Base-by-base conservation (phyloP, 495 filamentous ascomycete species). In the Penicillium verhagenii region DNA sequence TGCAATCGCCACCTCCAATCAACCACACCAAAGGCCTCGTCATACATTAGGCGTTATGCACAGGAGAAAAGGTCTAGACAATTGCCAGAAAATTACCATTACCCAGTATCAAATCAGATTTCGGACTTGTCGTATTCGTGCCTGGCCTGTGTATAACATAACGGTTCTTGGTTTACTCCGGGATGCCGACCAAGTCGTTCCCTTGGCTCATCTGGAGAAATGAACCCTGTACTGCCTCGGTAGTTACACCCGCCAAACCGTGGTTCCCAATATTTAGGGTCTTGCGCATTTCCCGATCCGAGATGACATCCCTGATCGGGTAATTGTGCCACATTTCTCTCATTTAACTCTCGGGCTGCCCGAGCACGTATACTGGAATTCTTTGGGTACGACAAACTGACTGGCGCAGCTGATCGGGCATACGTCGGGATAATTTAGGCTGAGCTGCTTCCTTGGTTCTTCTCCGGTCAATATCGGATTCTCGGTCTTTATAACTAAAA, bases 1-100 rank as follows among this genome's bases (percentile, higher is more conserved):
- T 57, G 54, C 46, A 51, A 54, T 57, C 47, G 51, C 59, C 53
- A 54, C 53, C 16, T 38, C 10, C 37, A 42, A 45, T 56, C 19
- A 39, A 25, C 42, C 20, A 9, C n/a, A 29, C 35, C 37, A 45
- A 29, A 37, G 40, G 42, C 42, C 42, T 45, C 42, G 42, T 45
- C 42, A 45, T 45, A 26, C 49, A 51, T 42, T 6, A 20, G 31
- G 19, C 8, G 33, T 29, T 28, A n/a, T n/a, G n/a, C n/a, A n/a
- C n/a, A n/a, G n/a, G n/a, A n/a, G n/a, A n/a, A 35, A 11, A n/a
- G 33, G 33, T 35, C 33, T 35, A 16, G 33, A 11, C 33, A 4
- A 14, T 31, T n/a, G n/a, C n/a, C n/a, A n/a, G n/a, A n/a, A n/a
- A n/a, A n/a, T n/a, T n/a, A n/a, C n/a, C n/a, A n/a, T n/a, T n/a